Base-by-base conservation (phyloP, 2,329 filamentous ascomycete species). In the Aspergillus sp. region DNA sequence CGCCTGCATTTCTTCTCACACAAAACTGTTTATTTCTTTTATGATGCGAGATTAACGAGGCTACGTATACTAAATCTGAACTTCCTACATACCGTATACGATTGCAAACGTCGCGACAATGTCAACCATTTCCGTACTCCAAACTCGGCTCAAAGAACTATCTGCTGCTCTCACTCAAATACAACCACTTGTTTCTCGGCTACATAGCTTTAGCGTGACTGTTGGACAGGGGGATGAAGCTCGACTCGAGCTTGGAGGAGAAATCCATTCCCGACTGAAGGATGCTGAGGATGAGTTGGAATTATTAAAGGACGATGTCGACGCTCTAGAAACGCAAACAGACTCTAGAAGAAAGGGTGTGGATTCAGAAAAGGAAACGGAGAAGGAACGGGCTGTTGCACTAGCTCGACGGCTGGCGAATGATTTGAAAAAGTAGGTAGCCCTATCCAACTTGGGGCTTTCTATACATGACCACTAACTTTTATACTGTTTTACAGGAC, bases 261-360 rank as follows among this genome's bases (percentile, higher is more conserved):
- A 97, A 72, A 96, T 97, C 62, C 87, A 89, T 64, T 86, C 90
- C 68, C 84, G 84, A 17, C 76, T 97, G 60, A 88, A 90, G 65
- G 87, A 90, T 57, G 85, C 90, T 50, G 88, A 96, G 66, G 91
- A 96, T 62, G 91, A 96, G 58, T 84, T 95, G 63, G 93, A 96
- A 73, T 75, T 95, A 17, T 71, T 97, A 35, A 81, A 80, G 48
- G 91, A 95, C 70, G 92, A 96, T 68, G 82, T 91, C 27, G 84
- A 89, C 60, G 91, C 91, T 66, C 75, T 92, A 24, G 80, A 84
- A 37, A 73, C 80, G 3, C 79, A 79, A 2, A 71, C 64, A 19
- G 70, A 70, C 51, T 68, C 62, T 19, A 64, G 70, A 49, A 71
- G 73, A 57, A 72, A 71, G 52, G 68, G 66, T n/a, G 19, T 65